Evolutionary conservation across 208 protist species (phyloP).

Genomic region (Trichomonas tenax): DNA sequence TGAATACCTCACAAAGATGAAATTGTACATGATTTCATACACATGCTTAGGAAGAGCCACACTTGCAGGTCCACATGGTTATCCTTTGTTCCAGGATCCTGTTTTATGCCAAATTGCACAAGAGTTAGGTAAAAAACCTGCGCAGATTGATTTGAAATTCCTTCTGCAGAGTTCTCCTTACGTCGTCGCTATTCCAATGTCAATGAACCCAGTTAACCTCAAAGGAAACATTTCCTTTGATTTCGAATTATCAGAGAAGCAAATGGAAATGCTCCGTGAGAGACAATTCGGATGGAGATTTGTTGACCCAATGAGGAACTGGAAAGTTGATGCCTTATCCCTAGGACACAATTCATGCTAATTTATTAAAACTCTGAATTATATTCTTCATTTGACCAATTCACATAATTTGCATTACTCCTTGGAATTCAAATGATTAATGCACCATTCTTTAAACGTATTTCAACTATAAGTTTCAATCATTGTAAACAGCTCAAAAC

Average conservation of each 20-base stretch:
- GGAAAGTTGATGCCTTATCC: neutral
- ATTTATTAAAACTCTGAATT: too few relatives aligned
- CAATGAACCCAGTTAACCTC: neutral
- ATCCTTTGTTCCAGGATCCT: neutral
- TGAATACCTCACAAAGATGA: neutral
- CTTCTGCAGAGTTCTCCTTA: neutral
- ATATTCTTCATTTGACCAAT: neutral
- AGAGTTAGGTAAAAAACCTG: neutral
- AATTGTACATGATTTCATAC: conserved; percentile 31
- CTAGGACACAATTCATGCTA: neutral
- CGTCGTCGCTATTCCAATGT: neutral
- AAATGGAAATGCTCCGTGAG: neutral
- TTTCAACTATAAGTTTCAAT: too few relatives aligned
- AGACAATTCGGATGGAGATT: neutral
- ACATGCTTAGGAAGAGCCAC: conserved; percentile 19
- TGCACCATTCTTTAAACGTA: too few relatives aligned
- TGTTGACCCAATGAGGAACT: neutral
- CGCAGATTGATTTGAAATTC: neutral
- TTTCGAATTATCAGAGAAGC: neutral
- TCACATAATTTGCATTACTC: neutral
- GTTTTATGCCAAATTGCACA: neutral
- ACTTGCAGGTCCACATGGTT: neutral
- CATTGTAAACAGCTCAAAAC: too few relatives aligned
- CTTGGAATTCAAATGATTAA: too few relatives aligned
- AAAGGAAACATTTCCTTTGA: neutral